Evolutionary conservation across 257 asterid species (phyloP), one percentile per base, ranked within the genome.

Genomic region (Henckelia pumila): DNA sequence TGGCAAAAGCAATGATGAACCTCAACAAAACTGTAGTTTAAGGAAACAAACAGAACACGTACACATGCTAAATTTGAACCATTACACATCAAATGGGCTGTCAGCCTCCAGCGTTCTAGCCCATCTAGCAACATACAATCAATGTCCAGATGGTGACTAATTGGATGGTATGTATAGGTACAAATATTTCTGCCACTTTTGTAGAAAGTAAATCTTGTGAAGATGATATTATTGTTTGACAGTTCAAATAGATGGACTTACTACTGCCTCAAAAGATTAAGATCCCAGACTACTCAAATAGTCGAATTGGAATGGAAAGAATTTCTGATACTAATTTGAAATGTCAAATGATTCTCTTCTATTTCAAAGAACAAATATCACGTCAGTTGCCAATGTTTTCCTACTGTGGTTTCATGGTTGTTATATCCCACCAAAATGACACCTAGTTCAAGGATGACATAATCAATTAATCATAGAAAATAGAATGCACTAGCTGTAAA

Each of bases 1-100:
- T 7, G 25, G 60, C 64, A 71, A 28, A 5, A 64, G 64, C 49
- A 44, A 68, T 59, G 30, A 53, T 44, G 53, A 59, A 63, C 74
- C 56, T 58, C 61, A 71, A 64, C 17, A 50, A 29, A 28, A 29
- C 33, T 49, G 65, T 26, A 50, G 17, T 59, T 57, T 55, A 64
- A 28, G 55, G 33, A 40, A 40, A 14, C 52, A 40, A 40, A 14
- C 52, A 11, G n/a, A 13, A 40, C 19, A 3, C 10, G 17, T 40
- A 13, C 52, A 14, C 52, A 14, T 7, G 4, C 3, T 14, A 14
- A 14, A 13, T 40, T 35, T 13, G 52, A 55, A 63, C 2, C 11
- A 32, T 10, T 26, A 62, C 61, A 30, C 32, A 63, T 32, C 19
- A 52, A 23, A 26, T 6, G 9, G 50, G 55, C 7, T 23, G 20